Conservation (phyloP, 108 stramenopile species). For the Epipyxis sp. region DNA sequence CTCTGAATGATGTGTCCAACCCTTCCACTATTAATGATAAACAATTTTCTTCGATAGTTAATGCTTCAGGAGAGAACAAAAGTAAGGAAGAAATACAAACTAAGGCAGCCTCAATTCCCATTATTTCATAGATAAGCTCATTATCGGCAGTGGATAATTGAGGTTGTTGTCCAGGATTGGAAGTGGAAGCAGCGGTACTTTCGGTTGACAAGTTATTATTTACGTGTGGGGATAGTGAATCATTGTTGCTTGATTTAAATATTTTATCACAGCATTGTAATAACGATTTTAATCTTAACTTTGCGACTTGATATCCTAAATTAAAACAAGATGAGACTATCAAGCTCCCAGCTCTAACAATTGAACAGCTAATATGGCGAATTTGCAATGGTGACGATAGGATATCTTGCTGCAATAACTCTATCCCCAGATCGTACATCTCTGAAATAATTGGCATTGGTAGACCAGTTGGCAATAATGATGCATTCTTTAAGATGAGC, state of each 20-base stretch:
- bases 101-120: not conserved
- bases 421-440: not conserved
- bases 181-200: too few relatives aligned
- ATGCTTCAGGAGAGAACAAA: not conserved
- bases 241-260: too few relatives aligned
- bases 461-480: not conserved
- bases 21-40: not conserved
- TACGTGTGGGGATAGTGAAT: too few relatives aligned
- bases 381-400: not conserved
- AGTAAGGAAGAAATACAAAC: not conserved
- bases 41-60: not conserved
- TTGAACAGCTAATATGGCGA: too few relatives aligned
- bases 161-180: too few relatives aligned
- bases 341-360: too few relatives aligned
- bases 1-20: not conserved
- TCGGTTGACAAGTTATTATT: too few relatives aligned
- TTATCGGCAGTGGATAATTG: not conserved
- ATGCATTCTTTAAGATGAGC: not conserved
- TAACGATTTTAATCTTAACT: conserved; percentile 10
- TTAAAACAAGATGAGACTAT: not conserved
- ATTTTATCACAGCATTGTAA: too few relatives aligned
- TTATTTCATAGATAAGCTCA: conserved; percentile 24
- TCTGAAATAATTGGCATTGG: not conserved
- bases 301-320: not conserved
- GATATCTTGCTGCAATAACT: not conserved